Evolutionary conservation across 345 rosid genomes (phyloP).

Genomic region (Linum trigynum): DNA sequence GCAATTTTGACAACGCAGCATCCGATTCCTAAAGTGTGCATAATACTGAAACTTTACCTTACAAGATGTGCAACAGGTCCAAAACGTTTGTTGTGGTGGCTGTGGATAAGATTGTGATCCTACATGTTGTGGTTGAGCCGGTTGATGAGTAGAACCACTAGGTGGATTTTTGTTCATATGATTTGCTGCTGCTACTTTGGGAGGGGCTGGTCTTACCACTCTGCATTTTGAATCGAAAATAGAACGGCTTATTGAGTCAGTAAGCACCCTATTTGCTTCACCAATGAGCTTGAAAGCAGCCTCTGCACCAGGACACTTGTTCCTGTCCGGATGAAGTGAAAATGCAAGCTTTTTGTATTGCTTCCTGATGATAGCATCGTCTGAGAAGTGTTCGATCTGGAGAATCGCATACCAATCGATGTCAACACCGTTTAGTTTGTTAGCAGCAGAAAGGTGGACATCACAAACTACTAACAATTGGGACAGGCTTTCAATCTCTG

Average conservation of each 20-base stretch:
- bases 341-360: conserved; percentile 77
- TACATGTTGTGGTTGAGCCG: conserved; percentile 12
- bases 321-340: conserved; percentile 87
- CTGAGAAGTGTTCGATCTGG: conserved; percentile 44
- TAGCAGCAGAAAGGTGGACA: conserved; percentile 56
- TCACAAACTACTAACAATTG: conserved; percentile 63
- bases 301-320: conserved; percentile 77
- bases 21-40: conserved; percentile 25
- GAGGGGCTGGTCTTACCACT: conserved; percentile 16
- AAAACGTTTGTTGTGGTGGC: conserved; percentile 36
- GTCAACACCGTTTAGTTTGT: conserved; percentile 42
- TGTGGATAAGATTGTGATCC: conserved; percentile 20
- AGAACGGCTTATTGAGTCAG: conserved; percentile 42
- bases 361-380: conserved; percentile 55
- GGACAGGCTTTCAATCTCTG: conserved; percentile 53
- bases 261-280: conserved; percentile 60
- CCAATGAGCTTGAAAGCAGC: conserved; percentile 84
- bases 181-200: conserved; percentile 21
- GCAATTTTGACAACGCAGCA: conserved; percentile 49
- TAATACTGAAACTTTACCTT: conserved; percentile 32
- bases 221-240: conserved; percentile 47
- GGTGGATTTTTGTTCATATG: conserved; percentile 20
- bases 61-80: conserved; percentile 61
- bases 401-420: conserved; percentile 85
- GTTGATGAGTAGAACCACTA: conserved; percentile 9